Evolutionary conservation across 2,329 filamentous ascomycete species (phyloP).

Genomic region (Colletotrichum lentis): DNA sequence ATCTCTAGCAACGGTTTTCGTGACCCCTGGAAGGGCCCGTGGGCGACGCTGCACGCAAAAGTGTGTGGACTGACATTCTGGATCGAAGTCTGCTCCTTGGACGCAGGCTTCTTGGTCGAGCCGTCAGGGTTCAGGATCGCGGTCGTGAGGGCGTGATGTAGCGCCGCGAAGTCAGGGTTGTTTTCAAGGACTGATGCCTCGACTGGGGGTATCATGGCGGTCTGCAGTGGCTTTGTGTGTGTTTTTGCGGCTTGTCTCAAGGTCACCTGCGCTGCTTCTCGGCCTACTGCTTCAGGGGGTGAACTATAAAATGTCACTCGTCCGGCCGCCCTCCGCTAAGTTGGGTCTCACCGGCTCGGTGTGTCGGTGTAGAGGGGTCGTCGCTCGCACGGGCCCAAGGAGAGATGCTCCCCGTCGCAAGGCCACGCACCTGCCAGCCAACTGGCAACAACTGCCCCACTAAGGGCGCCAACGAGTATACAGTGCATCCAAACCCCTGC

Average conservation of each 20-base stretch:
- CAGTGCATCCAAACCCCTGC: too few species aligned
- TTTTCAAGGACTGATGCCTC: conserved; percentile 62
- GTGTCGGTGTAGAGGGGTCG: conserved; percentile 18
- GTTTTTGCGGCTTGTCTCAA: not conserved
- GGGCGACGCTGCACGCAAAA: not conserved
- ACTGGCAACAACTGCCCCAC: too few species aligned
- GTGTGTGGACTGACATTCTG: conserved; percentile 53
- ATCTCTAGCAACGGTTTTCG: not conserved
- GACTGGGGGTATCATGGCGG: conserved; percentile 64
- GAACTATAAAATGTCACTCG: not conserved
- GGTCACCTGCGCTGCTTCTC: not conserved
- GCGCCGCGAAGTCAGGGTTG: conserved; percentile 68
- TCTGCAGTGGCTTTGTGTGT: not conserved
- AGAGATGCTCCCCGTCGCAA: not conserved
- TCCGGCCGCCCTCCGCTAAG: too few species aligned
- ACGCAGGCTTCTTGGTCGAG: conserved; percentile 61
- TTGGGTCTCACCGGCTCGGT: conserved; percentile 6
- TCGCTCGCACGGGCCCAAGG: not conserved
- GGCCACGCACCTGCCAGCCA: too few species aligned
- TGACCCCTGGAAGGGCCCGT: not conserved
- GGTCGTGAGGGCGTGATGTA: conserved; percentile 64
- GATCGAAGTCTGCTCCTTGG: conserved; percentile 59
- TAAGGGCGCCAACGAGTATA: too few species aligned
- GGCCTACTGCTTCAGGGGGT: not conserved
- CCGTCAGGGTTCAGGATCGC: conserved; percentile 65